Conservation (phyloP, 2,329 filamentous ascomycete genomes). For the Ambrosiella cleistominuta region DNA sequence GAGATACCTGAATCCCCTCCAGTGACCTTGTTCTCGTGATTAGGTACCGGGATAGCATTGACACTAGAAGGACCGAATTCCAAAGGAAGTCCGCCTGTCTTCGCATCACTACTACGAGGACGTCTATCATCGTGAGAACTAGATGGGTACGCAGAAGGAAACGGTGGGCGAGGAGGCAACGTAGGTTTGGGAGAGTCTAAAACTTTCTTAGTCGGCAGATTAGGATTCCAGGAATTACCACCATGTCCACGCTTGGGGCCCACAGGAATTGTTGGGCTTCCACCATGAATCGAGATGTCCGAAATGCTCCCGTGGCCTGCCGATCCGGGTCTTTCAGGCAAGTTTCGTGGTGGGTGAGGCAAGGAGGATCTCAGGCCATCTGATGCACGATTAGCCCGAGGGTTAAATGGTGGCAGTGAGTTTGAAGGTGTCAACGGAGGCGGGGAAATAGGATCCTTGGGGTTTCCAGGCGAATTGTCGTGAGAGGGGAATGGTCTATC, state of each 20-base stretch:
- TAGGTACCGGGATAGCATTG: background rate
- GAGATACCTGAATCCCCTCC: background rate
- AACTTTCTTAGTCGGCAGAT: slow-evolving; percentile 26
- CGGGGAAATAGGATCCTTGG: slow-evolving; percentile 27
- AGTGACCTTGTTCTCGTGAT: background rate
- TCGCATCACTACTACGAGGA: slow-evolving; percentile 36
- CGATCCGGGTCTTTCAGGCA: slow-evolving; percentile 32
- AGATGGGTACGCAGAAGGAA: slow-evolving; percentile 15
- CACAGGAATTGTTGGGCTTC: slow-evolving; percentile 20
- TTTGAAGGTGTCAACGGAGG: slow-evolving; percentile 34
- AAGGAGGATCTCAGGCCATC: slow-evolving; percentile 17
- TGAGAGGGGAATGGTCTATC: slow-evolving; percentile 32
- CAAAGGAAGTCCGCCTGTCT: slow-evolving; percentile 19
- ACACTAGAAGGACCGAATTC: background rate
- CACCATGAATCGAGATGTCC: slow-evolving; percentile 11
- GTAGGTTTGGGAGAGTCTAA: slow-evolving; percentile 36
- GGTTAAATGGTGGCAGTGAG: slow-evolving; percentile 26
- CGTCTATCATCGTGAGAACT: slow-evolving; percentile 24
- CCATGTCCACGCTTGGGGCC: slow-evolving; percentile 5
- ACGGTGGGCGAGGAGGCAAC: slow-evolving; percentile 15
- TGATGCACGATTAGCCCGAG: slow-evolving; percentile 38
- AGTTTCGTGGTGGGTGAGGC: slow-evolving; percentile 14
- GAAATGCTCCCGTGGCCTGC: slow-evolving; percentile 20
- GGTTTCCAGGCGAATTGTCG: slow-evolving; percentile 27
- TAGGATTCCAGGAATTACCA: slow-evolving; percentile 31